These are phyloP conservation scores for Pseudonitzschia multiseries DNA, from an alignment of 108 stramenopile genomes.

Conservation along the genomic window DNA sequence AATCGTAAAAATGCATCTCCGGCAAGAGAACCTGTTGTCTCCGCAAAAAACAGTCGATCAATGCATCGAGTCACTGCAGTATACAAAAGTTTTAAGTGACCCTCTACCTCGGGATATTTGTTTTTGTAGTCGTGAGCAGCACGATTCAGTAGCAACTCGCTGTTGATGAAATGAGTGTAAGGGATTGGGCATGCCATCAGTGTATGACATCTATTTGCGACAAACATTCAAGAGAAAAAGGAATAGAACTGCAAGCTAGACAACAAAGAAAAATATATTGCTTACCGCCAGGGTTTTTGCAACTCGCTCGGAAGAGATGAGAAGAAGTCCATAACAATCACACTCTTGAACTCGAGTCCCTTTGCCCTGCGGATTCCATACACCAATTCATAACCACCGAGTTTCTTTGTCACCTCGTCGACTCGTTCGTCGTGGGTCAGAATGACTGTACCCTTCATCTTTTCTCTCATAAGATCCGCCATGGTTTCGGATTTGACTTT, in stretches of 20 bases:
- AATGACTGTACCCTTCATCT: slow-evolving; percentile 34
- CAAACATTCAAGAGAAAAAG: too few relatives aligned
- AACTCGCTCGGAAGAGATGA: slow-evolving; percentile 28
- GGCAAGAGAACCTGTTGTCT: slow-evolving; percentile 40
- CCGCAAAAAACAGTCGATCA: slow-evolving; percentile 52
- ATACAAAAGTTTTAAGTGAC: slow-evolving; percentile 52
- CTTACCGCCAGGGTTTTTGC: slow-evolving; percentile 47
- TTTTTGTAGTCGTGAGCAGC: neutral
- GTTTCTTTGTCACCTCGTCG: slow-evolving; percentile 6
- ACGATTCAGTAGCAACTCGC: slow-evolving; percentile 37
- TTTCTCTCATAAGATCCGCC: neutral
- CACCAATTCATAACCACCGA: slow-evolving; percentile 32
- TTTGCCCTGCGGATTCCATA: slow-evolving; percentile 53
- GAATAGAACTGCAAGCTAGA: too few relatives aligned
- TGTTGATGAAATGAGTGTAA: neutral
- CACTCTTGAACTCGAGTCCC: slow-evolving; percentile 58
- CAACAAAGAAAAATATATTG: neutral
- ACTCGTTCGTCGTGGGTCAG: slow-evolving; percentile 42
- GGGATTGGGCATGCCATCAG: too few relatives aligned
- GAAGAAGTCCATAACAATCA: slow-evolving; percentile 64
- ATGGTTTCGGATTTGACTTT: slow-evolving; percentile 23
- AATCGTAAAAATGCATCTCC: slow-evolving; percentile 35
- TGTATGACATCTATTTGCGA: too few relatives aligned
- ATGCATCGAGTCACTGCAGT: slow-evolving; percentile 53
- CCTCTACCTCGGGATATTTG: slow-evolving; percentile 46